Evolutionary conservation across 768 basidiomycete species (phyloP).

Genomic region (Ephemerocybe angulata): DNA sequence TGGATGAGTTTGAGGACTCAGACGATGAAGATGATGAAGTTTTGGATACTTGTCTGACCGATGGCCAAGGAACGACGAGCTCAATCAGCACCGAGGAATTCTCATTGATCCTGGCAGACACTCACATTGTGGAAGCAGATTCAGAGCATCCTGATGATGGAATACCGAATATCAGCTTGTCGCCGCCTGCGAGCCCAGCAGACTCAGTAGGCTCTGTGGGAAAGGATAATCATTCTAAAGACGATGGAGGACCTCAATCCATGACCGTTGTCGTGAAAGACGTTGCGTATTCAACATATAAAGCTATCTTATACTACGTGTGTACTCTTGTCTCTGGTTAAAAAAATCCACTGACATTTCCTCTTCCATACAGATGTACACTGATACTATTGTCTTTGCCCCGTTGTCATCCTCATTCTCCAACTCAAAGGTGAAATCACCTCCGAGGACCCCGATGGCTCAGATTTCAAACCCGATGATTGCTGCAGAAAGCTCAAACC

Average conservation of each 20-base stretch:
- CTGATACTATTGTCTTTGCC: conserved; percentile 79
- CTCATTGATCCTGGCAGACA: not conserved
- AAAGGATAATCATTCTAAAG: not conserved
- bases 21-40: conserved; percentile 38
- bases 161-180: not conserved
- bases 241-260: conserved; percentile 6
- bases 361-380: conserved; percentile 61
- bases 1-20: conserved; percentile 50
- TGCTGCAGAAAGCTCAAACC: conserved; percentile 23
- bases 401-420: conserved; percentile 73
- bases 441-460: conserved; percentile 21
- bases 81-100: conserved; percentile 4
- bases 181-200: conserved; percentile 1
- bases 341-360: not conserved
- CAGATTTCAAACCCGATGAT: conserved; percentile 22
- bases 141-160: conserved; percentile 24
- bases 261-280: conserved; percentile 42
- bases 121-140: not conserved
- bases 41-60: not conserved
- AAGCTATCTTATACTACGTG: conserved; percentile 70
- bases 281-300: conserved; percentile 45
- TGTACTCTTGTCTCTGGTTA: conserved; percentile 17
- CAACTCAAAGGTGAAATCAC: conserved; percentile 20
- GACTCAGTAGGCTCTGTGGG: not conserved
- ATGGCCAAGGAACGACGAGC: not conserved